These are phyloP conservation scores for Fraxinus americana DNA, from an alignment of 257 asterid genomes.

Conservation along the genomic window DNA sequence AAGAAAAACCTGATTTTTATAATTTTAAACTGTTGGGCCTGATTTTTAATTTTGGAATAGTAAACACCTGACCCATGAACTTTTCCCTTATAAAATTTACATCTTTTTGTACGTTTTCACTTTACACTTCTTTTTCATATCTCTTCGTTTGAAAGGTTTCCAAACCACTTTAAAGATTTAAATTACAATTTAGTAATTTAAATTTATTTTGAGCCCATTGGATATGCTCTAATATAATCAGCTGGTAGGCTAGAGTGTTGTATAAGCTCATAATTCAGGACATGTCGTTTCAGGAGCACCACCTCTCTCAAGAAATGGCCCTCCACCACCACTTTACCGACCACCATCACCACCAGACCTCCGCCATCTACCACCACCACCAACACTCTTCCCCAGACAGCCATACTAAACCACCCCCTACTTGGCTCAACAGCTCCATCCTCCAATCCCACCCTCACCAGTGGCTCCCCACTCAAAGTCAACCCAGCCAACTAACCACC, in stretches of 20 bases:
- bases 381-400: conserved; percentile 37
- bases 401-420: conserved; percentile 30
- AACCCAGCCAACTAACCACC: conserved; percentile 39
- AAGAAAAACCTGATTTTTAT: no score
- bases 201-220: no score
- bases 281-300: conserved; percentile 62
- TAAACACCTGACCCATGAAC: no score
- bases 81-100: no score
- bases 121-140: no score
- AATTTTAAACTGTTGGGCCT: no score
- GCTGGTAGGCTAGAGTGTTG: conserved; percentile 1
- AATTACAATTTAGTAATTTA: no score
- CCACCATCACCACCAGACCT: conserved; percentile 36
- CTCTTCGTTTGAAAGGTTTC: no score
- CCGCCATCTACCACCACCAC: conserved; percentile 42
- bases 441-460: conserved; percentile 39
- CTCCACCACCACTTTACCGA: conserved; percentile 48
- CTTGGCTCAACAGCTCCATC: conserved; percentile 46
- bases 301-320: conserved; percentile 52
- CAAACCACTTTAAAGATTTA: no score
- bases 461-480: conserved; percentile 52
- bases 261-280: conserved; percentile 12
- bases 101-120: no score
- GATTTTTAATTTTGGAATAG: no score
- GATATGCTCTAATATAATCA: conserved; percentile 17